phyloP scores from a whole-genome alignment of 495 filamentous ascomycete species.

The Pseudomonodictys pantanalensis region DNA sequence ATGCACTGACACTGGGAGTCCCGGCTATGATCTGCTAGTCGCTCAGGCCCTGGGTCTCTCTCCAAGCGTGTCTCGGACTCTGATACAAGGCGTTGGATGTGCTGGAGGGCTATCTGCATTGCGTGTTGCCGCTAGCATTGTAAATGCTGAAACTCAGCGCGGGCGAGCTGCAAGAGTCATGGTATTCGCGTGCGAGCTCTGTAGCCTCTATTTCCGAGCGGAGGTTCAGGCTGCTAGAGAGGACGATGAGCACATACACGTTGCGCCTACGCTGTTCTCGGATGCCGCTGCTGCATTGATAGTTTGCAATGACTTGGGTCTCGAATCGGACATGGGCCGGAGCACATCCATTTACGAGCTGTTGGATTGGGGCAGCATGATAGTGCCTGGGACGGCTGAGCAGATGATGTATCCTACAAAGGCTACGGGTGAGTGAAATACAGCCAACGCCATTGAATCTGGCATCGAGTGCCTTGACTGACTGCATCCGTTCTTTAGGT shows the following conservation, averaged over 20 bases:
- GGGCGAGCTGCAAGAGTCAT: conserved; percentile 50
- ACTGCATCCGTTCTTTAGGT: no score
- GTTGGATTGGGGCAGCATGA: conserved; percentile 43
- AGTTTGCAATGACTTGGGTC: conserved; percentile 52
- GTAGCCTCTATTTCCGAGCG: conserved; percentile 55
- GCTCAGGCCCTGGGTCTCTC: conserved; percentile 53
- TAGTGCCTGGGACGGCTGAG: conserved; percentile 9
- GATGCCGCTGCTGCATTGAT: conserved; percentile 62
- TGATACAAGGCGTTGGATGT: conserved; percentile 64
- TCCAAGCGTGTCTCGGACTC: conserved; percentile 52
- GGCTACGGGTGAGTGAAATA: not conserved
- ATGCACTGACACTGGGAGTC: conserved; percentile 65
- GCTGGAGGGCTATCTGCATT: conserved; percentile 53
- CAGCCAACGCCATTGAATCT: no score
- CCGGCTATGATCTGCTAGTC: conserved; percentile 65
- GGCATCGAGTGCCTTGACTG: no score
- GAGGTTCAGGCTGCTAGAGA: conserved; percentile 57
- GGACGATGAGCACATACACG: conserved; percentile 53
- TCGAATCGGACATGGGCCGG: not conserved
- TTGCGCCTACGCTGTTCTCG: conserved; percentile 60
- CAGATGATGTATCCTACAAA: not conserved
- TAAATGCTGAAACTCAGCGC: conserved; percentile 53
- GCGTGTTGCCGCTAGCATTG: conserved; percentile 60
- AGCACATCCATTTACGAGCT: not conserved
- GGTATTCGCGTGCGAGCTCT: conserved; percentile 60